Conservation (phyloP, 768 basidiomycete genomes). For the Lactarius tabidus region DNA sequence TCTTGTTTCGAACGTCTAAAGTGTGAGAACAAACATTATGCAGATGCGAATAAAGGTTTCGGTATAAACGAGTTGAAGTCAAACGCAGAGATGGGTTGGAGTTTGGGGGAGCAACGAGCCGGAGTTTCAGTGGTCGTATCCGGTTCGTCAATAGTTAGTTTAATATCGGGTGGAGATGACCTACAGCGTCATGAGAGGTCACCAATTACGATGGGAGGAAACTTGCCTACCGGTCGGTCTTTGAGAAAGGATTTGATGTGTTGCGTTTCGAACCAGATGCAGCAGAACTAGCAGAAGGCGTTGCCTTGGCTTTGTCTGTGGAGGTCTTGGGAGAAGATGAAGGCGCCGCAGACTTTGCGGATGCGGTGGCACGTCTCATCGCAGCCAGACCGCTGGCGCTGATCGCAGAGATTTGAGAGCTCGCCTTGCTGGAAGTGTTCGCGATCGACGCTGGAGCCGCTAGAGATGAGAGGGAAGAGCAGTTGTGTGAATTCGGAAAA, state of each 20-base stretch:
- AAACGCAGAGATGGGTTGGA: constrained; percentile 34
- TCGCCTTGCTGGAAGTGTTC: constrained; percentile 20
- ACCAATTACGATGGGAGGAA: constrained; percentile 29
- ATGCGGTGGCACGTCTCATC: constrained; percentile 11
- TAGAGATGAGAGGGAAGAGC: constrained; percentile 33
- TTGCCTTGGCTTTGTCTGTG: constrained; percentile 25
- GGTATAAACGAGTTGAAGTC: constrained; percentile 54
- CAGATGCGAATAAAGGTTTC: constrained; percentile 60
- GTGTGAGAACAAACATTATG: constrained; percentile 44
- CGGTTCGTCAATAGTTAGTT: constrained; percentile 26
- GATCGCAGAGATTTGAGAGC: constrained; percentile 25
- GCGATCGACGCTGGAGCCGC: constrained; percentile 14
- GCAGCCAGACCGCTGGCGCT: constrained; percentile 35
- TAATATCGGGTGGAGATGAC: constrained; percentile 31
- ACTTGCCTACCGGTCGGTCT: constrained; percentile 60
- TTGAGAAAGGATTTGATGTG: constrained; percentile 38
- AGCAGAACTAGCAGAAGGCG: constrained; percentile 23
- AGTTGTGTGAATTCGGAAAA: constrained; percentile 69
- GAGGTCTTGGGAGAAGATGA: constrained; percentile 37
- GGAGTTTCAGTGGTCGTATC: constrained; percentile 26
- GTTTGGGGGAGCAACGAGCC: constrained; percentile 30
- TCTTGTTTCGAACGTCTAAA: constrained; percentile 71
- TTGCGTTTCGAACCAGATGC: constrained; percentile 21
- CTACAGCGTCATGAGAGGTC: constrained; percentile 63
- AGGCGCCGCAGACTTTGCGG: constrained; percentile 2